Conservation (phyloP, 768 basidiomycete genomes). For the Lanmaoa pseudosensibilis region DNA sequence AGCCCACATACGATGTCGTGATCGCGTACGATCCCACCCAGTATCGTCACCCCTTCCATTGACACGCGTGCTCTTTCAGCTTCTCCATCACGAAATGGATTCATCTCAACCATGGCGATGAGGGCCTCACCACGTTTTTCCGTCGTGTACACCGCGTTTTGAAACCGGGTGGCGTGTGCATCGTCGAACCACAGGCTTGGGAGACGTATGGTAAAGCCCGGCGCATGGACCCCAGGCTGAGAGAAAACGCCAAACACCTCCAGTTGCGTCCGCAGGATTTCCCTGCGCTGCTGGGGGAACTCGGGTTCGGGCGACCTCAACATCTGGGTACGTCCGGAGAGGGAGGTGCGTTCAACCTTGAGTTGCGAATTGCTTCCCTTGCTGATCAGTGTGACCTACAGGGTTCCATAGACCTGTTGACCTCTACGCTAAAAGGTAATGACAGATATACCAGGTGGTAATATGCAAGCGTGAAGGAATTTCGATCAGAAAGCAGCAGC, state of each 20-base stretch:
- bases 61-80: background rate
- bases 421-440: conserved; percentile 50
- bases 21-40: conserved; percentile 57
- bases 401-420: conserved; percentile 48
- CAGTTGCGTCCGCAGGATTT: conserved; percentile 67
- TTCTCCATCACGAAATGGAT: conserved; percentile 93
- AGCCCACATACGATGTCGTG: conserved; percentile 70
- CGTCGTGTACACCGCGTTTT: conserved; percentile 56
- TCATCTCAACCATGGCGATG: conserved; percentile 79
- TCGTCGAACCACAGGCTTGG: conserved; percentile 87
- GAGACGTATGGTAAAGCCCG: conserved; percentile 78
- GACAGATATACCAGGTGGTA: too few species aligned
- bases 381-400: conserved; percentile 6
- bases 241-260: conserved; percentile 57
- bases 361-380: background rate
- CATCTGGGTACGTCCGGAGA: conserved; percentile 58
- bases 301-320: conserved; percentile 60
- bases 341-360: conserved; percentile 49
- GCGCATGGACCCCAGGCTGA: conserved; percentile 63
- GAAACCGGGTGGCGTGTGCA: conserved; percentile 60
- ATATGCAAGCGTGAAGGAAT: too few species aligned
- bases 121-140: conserved; percentile 70
- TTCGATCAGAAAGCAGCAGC: too few species aligned
- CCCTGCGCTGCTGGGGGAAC: conserved; percentile 45
- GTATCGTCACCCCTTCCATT: background rate